Evolutionary conservation across 805 yeast genomes (phyloP).

Genomic region (Yamadazyma paraphyllophila): DNA sequence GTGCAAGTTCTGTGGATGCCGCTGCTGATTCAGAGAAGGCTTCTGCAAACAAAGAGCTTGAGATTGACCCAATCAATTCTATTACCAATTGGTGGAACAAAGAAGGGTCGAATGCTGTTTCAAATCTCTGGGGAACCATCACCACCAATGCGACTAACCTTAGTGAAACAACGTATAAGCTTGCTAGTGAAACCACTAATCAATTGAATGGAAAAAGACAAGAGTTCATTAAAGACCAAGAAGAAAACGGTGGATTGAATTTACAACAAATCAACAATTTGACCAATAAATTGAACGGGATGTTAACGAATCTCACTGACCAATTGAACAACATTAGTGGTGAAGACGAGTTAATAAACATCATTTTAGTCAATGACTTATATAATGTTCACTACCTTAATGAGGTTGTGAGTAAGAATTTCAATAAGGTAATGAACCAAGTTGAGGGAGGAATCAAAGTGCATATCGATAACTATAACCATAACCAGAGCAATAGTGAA

Average conservation of each 20-base stretch:
- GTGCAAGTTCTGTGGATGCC: too few species aligned
- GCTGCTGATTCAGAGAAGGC: background rate
- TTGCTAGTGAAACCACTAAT: constrained; percentile 46
- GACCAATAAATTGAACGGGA: constrained; percentile 29
- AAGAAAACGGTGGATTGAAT: constrained; percentile 15
- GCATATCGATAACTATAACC: constrained; percentile 50
- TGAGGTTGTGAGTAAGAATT: constrained; percentile 48
- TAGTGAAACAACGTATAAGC: constrained; percentile 50
- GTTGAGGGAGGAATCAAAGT: constrained; percentile 77
- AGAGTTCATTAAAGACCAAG: constrained; percentile 25
- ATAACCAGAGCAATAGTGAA: constrained; percentile 26
- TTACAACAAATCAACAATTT: constrained; percentile 29
- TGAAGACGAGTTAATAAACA: constrained; percentile 44
- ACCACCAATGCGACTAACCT: constrained; percentile 47
- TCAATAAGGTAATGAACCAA: constrained; percentile 64
- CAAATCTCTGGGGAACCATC: constrained; percentile 68
- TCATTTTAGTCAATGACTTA: constrained; percentile 61
- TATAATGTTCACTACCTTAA: constrained; percentile 49
- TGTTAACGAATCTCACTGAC: constrained; percentile 38
- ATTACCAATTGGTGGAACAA: constrained; percentile 74
- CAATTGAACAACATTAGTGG: constrained; percentile 48
- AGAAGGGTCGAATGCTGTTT: constrained; percentile 64
- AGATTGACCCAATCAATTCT: constrained; percentile 61
- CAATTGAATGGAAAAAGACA: constrained; percentile 41
- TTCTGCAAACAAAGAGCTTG: constrained; percentile 11